Conservation (phyloP, 2,329 filamentous ascomycete genomes). For the Metarhizium album region DNA sequence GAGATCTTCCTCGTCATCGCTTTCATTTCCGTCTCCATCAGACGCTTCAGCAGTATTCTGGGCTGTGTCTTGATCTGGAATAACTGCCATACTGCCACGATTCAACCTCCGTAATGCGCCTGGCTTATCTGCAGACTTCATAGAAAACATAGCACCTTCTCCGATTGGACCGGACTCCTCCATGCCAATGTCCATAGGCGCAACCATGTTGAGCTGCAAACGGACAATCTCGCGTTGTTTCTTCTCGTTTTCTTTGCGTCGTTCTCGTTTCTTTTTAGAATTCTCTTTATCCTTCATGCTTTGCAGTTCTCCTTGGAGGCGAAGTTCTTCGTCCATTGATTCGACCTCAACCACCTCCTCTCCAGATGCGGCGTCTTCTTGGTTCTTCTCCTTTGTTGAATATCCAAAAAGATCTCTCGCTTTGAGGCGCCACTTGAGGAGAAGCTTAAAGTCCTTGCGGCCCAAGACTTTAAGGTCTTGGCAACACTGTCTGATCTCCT, state of each 20-base stretch:
- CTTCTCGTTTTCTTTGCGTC: constrained; percentile 79
- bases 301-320: constrained; percentile 80
- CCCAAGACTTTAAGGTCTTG: constrained; percentile 81
- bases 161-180: constrained; percentile 73
- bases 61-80: constrained; percentile 41
- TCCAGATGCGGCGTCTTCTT: constrained; percentile 28
- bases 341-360: constrained; percentile 66
- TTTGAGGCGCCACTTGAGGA: constrained; percentile 81
- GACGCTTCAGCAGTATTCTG: constrained; percentile 48
- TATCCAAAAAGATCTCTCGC: constrained; percentile 88
- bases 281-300: constrained; percentile 69
- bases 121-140: constrained; percentile 72
- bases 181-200: constrained; percentile 90
- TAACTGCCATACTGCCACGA: constrained; percentile 67
- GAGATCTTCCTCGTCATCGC: constrained; percentile 69
- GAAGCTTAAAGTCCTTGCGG: constrained; percentile 83
- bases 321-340: constrained; percentile 88
- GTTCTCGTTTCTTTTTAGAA: constrained; percentile 69
- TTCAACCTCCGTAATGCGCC: constrained; percentile 49
- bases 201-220: constrained; percentile 95
- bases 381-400: constrained; percentile 55
- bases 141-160: constrained; percentile 73
- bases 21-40: constrained; percentile 47
- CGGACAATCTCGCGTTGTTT: constrained; percentile 93
- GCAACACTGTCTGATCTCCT: constrained; percentile 70